phyloP scores from a whole-genome alignment of 164 flowering plant species.

The Cinnamomum micranthum region DNA sequence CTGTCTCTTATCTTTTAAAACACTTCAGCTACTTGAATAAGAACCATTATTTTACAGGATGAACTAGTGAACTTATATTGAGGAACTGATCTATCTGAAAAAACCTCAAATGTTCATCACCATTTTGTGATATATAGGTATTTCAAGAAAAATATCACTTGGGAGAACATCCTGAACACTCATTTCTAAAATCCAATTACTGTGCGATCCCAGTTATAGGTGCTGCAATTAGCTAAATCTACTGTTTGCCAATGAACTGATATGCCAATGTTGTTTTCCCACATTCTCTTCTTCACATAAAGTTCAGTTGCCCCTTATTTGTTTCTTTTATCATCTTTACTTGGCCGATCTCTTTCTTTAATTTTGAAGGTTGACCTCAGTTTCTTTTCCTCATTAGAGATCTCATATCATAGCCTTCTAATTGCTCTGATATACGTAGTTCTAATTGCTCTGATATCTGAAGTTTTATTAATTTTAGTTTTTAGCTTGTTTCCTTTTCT shows the following conservation, averaged over 20 bases:
- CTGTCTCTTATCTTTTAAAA: background rate
- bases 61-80: no score
- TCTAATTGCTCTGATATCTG: no score
- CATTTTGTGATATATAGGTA: no score
- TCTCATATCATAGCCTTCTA: background rate
- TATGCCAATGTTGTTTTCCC: background rate
- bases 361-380: background rate
- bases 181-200: background rate
- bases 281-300: background rate
- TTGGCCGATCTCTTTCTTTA: background rate
- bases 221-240: background rate
- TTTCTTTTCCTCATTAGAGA: background rate
- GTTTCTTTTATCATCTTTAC: no score
- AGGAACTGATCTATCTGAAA: background rate
- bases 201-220: background rate
- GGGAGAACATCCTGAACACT: background rate
- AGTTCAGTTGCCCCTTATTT: no score
- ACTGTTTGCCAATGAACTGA: background rate
- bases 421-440: no score
- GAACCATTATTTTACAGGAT: background rate
- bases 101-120: no score
- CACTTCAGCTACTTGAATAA: background rate
- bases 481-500: background rate
- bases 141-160: background rate
- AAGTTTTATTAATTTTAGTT: background rate